Evolutionary conservation across 345 rosid genomes (phyloP).

Genomic region (Linum lewisii): DNA sequence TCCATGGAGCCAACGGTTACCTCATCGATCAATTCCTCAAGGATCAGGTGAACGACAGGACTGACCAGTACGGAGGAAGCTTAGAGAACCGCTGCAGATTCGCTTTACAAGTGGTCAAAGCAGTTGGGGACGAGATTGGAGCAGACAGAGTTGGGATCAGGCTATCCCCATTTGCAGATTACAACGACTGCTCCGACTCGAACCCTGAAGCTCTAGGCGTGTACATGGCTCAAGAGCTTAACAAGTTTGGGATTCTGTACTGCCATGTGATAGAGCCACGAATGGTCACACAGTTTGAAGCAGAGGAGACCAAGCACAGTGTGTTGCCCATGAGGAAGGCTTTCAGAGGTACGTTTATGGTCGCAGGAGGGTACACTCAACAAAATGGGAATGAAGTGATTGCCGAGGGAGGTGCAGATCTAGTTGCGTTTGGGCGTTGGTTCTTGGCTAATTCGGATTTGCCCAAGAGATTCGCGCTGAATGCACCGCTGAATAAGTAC

Average conservation of each 20-base stretch:
- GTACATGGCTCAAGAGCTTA: conserved; percentile 2
- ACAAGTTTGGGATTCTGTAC: conserved; percentile 1
- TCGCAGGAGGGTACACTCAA: not conserved
- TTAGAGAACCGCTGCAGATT: conserved; percentile 14
- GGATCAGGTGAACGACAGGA: not conserved
- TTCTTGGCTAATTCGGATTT: not conserved
- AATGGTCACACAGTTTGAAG: conserved; percentile 1
- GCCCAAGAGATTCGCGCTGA: not conserved
- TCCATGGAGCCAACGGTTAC: conserved; percentile 3
- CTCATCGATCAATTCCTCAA: conserved; percentile 1
- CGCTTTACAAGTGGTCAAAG: conserved; percentile 6
- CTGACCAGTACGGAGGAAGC: not conserved
- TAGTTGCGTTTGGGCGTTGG: conserved; percentile 2
- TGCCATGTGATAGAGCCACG: not conserved
- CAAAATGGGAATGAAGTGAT: not conserved
- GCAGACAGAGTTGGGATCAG: conserved; percentile 11
- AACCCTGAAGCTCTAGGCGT: conserved; percentile 11
- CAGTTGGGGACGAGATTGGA: conserved; percentile 11
- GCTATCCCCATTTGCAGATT: conserved; percentile 8
- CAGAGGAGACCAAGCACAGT: not conserved
- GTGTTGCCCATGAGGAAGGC: conserved; percentile 2
- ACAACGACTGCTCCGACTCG: conserved; percentile 4
- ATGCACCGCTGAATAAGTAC: not conserved
- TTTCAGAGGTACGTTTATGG: not conserved
- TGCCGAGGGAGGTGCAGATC: not conserved